Conservation (phyloP, 2,329 filamentous ascomycete species). For the Penicillium sp. region DNA sequence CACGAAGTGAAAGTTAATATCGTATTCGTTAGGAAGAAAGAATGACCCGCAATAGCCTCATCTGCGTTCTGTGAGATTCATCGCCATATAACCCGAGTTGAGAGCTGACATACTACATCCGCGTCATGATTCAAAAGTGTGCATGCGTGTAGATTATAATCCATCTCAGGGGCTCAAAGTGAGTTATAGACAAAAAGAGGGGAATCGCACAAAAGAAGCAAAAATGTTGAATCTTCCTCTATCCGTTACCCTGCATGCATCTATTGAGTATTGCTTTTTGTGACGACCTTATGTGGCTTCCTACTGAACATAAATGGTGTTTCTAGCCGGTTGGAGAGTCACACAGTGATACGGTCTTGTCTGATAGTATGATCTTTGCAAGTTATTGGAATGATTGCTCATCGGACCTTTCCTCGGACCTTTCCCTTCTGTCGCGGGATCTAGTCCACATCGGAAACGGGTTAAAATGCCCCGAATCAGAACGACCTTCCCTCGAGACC, state of each 20-base stretch:
- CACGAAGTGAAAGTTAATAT: not conserved
- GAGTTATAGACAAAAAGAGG: not conserved
- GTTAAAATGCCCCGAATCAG: not conserved
- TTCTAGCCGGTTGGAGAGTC: not conserved
- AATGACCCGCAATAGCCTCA: not conserved
- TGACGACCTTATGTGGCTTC: not conserved
- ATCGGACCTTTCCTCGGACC: not conserved
- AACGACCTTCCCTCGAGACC: not conserved
- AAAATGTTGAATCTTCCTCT: not conserved
- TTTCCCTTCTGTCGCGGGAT: not conserved
- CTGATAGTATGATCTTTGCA: not conserved
- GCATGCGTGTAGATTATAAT: not conserved
- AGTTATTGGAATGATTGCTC: not conserved
- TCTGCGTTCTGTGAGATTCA: not conserved
- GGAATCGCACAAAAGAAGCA: not conserved
- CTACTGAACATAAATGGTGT: not conserved
- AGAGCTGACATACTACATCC: not conserved
- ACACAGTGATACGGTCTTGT: not conserved
- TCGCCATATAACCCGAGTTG: not conserved
- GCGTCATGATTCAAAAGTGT: not conserved
- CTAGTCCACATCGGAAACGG: not conserved
- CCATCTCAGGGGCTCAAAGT: not conserved
- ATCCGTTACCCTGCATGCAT: not conserved
- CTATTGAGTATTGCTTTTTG: slow-evolving; percentile 1
- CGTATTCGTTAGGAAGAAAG: not conserved